phyloP scores from a whole-genome alignment of 768 basidiomycete species.

The Amanita exitialis region DNA sequence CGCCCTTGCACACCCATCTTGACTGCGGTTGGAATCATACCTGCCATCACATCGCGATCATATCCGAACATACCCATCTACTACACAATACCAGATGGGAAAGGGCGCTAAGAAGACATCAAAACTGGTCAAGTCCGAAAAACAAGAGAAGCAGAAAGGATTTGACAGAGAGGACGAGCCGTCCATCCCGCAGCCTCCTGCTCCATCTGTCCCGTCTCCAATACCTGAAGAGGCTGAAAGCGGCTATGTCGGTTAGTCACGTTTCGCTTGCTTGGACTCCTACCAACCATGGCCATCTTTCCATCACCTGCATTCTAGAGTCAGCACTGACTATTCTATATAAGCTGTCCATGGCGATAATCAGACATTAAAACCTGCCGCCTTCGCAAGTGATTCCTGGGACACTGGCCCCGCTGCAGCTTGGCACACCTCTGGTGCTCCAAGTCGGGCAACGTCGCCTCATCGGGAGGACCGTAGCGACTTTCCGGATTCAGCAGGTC shows the following conservation, averaged over 20 bases:
- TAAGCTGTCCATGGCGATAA: slow-evolving; percentile 2
- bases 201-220: slow-evolving; percentile 1
- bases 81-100: slow-evolving; percentile 1
- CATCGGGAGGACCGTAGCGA: not conserved
- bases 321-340: slow-evolving; percentile 2
- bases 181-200: not conserved
- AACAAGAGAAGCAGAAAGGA: not conserved
- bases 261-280: not conserved
- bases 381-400: not conserved
- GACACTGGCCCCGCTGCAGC: not conserved
- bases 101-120: slow-evolving; percentile 1
- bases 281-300: not conserved
- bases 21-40: not conserved
- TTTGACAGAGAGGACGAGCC: not conserved
- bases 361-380: not conserved
- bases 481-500: not conserved
- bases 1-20: too few species aligned
- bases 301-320: not conserved
- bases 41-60: not conserved
- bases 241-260: slow-evolving; percentile 1
- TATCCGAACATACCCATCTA: not conserved
- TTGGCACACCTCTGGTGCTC: not conserved
- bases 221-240: slow-evolving; percentile 5
- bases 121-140: slow-evolving; percentile 2
- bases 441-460: not conserved